These are phyloP conservation scores for Diversispora eburnea DNA, from an alignment of 192 early-diverging fungal genomes.

Conservation along the genomic window DNA sequence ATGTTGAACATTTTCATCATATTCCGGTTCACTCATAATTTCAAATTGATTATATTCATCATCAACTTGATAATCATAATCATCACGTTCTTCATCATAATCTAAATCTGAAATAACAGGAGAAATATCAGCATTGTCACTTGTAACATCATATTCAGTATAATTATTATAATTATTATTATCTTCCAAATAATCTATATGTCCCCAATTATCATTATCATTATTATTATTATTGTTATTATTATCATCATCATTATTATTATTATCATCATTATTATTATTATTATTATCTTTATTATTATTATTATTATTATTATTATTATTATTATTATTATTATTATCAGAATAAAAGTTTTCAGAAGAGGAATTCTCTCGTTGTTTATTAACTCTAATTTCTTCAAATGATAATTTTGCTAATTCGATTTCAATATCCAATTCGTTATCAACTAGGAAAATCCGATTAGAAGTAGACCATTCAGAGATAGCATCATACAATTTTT, in stretches of 20 bases:
- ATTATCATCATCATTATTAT: not conserved
- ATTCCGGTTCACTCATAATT: not conserved
- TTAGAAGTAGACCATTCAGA: not conserved
- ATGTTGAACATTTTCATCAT: not conserved
- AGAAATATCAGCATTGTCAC: not conserved
- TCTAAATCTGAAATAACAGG: not conserved
- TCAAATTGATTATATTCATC: not conserved
- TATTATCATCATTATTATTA: no score
- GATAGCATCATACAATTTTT: constrained; percentile 17
- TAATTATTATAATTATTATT: not conserved
- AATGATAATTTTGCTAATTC: constrained; percentile 1
- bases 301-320: no score
- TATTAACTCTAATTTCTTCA: not conserved
- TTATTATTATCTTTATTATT: no score
- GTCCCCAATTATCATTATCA: not conserved
- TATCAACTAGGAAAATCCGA: not conserved
- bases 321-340: no score
- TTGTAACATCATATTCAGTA: not conserved
- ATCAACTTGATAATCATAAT: not conserved
- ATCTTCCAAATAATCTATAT: not conserved
- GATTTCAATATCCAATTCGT: not conserved
- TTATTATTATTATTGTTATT: not conserved
- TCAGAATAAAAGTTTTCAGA: no score
- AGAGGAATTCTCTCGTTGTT: not conserved
- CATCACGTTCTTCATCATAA: constrained; percentile 11